A percentile compares a stretch with the other conserved stretches of the same genome.
These are phyloP conservation scores for Ceratobasidium sp. DNA, from an alignment of 1,284 basidiomycete species.

Conservation along the genomic window DNA sequence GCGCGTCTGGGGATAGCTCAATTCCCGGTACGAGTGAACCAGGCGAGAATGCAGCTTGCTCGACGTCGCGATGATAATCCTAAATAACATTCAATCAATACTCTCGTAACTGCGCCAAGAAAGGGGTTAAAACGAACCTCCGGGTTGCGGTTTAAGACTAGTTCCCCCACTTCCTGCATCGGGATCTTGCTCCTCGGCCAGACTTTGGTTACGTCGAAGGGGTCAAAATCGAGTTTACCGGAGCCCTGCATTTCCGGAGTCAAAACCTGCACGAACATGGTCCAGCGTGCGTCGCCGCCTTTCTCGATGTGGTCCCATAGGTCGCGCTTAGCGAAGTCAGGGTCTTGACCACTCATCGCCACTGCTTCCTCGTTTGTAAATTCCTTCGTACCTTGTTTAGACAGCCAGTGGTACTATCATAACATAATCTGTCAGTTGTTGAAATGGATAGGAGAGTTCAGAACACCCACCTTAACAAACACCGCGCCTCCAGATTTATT, in stretches of 20 bases:
- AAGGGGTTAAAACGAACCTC: slow-evolving; percentile 2
- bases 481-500: slow-evolving; percentile 84
- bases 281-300: slow-evolving; percentile 58
- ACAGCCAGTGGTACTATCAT: slow-evolving; percentile 53
- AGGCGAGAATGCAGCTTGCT: slow-evolving; percentile 83
- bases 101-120: neutral
- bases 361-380: slow-evolving; percentile 59
- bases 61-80: slow-evolving; percentile 49
- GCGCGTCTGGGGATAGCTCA: slow-evolving; percentile 89
- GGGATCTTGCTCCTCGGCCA: slow-evolving; percentile 58
- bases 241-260: slow-evolving; percentile 56
- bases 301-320: slow-evolving; percentile 60
- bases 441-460: slow-evolving; percentile 52
- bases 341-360: slow-evolving; percentile 57
- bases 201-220: slow-evolving; percentile 61
- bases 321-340: slow-evolving; percentile 59
- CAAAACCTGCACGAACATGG: slow-evolving; percentile 58
- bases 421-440: slow-evolving; percentile 10
- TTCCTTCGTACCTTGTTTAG: slow-evolving; percentile 49
- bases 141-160: slow-evolving; percentile 58
- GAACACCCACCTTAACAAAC: slow-evolving; percentile 85
- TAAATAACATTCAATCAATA: slow-evolving; percentile 2
- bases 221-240: slow-evolving; percentile 56
- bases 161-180: slow-evolving; percentile 58
- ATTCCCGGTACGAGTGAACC: slow-evolving; percentile 88